Evolutionary conservation across 179 eudicot genomes (phyloP).

Genomic region (Silene vulgaris): DNA sequence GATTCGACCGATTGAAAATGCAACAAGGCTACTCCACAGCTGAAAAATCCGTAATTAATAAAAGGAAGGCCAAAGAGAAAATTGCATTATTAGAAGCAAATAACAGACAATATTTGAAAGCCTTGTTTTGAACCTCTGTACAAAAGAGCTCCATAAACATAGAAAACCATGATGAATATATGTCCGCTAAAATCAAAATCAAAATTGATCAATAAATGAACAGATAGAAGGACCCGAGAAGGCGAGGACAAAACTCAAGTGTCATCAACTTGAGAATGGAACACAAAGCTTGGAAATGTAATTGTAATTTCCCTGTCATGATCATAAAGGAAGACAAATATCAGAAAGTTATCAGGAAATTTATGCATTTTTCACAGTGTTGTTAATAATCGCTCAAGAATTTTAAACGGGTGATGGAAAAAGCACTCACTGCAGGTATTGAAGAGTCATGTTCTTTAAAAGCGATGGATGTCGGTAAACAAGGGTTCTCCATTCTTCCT

Average conservation of each 20-base stretch:
- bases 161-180: constrained; percentile 21
- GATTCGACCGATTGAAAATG: no score
- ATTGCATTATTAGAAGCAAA: constrained; percentile 26
- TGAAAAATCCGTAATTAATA: not conserved
- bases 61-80: constrained; percentile 1
- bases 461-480: constrained; percentile 84
- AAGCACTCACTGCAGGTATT: constrained; percentile 78
- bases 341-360: not conserved
- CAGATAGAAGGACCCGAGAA: constrained; percentile 13
- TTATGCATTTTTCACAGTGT: not conserved
- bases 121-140: constrained; percentile 28
- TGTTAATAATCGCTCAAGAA: not conserved
- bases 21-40: no score
- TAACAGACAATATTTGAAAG: constrained; percentile 22
- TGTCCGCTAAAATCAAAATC: constrained; percentile 23
- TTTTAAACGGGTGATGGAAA: not conserved
- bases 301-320: constrained; percentile 75
- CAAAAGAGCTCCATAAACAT: constrained; percentile 23
- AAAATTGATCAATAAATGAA: constrained; percentile 25
- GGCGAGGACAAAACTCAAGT: constrained; percentile 37
- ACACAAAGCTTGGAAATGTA: constrained; percentile 82
- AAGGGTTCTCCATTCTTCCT: constrained; percentile 96
- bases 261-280: constrained; percentile 76
- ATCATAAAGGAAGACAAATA: not conserved
- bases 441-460: constrained; percentile 93